A percentile compares a stretch with the other conserved stretches of the same genome.
phyloP scores from a whole-genome alignment of 495 filamentous ascomycete genomes.

The Lophiotrema nucula region DNA sequence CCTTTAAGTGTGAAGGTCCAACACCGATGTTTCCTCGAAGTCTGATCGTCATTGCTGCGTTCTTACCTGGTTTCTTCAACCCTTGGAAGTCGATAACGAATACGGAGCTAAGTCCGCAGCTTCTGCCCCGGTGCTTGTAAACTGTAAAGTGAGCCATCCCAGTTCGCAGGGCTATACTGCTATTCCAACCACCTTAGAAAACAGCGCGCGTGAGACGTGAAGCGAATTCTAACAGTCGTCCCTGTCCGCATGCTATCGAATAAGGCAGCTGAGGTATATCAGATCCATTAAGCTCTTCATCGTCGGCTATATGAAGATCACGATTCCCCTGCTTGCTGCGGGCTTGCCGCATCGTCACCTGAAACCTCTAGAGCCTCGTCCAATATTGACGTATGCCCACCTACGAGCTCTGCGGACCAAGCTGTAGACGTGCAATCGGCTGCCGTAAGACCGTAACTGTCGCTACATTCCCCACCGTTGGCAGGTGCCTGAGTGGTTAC shows the following conservation, averaged over 20 bases:
- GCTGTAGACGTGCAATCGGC: neutral
- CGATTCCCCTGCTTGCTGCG: neutral
- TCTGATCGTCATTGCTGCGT: too few relatives aligned
- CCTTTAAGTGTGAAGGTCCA: too few relatives aligned
- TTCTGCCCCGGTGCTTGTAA: neutral
- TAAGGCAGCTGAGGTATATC: slow-evolving; percentile 25
- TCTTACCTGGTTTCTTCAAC: too few relatives aligned
- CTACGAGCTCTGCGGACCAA: too few relatives aligned
- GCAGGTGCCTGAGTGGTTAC: slow-evolving; percentile 20
- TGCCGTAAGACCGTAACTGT: neutral
- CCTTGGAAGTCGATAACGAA: too few relatives aligned
- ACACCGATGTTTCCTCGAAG: too few relatives aligned
- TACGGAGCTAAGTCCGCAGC: too few relatives aligned
- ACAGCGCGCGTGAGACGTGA: neutral
- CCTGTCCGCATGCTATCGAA: neutral
- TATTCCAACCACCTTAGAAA: too few relatives aligned
- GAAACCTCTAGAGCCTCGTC: slow-evolving; percentile 20
- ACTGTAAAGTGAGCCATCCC: too few relatives aligned
- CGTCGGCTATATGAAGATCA: slow-evolving; percentile 32
- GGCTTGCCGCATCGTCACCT: slow-evolving; percentile 23
- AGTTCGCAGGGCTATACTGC: too few relatives aligned
- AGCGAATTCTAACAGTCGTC: neutral
- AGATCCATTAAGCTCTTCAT: slow-evolving; percentile 17
- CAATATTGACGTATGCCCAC: slow-evolving; percentile 5
- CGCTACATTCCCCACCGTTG: neutral